Conservation (phyloP, 306 rosid species). For the Inga leiocalycina region DNA sequence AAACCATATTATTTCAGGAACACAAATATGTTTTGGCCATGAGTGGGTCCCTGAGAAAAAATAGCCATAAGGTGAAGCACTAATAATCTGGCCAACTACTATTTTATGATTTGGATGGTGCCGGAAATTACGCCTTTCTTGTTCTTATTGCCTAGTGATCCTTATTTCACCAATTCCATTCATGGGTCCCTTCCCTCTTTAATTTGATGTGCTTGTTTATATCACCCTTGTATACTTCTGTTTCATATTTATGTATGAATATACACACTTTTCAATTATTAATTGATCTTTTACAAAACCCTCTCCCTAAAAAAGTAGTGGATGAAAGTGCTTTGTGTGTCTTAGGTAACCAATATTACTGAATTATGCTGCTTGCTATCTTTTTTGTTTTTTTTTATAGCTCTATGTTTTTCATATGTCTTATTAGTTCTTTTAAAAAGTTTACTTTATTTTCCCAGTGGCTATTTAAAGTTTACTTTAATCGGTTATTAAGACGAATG, state of each 20-base stretch:
- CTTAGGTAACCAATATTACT: background rate
- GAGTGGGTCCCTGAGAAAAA: constrained; percentile 28
- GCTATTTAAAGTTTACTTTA: background rate
- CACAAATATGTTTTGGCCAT: background rate
- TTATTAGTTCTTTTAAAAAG: background rate
- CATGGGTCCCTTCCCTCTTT: constrained; percentile 14
- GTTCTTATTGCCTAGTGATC: constrained; percentile 15
- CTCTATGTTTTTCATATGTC: background rate
- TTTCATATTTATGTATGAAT: background rate
- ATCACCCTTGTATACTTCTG: background rate
- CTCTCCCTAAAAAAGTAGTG: constrained; percentile 1
- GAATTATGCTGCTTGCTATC: background rate
- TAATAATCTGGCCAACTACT: constrained; percentile 40
- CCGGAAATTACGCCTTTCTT: constrained; percentile 29
- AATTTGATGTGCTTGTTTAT: background rate
- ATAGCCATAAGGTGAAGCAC: constrained; percentile 25
- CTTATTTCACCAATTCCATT: constrained; percentile 34
- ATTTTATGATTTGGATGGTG: constrained; percentile 39
- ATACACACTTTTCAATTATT: constrained; percentile 16
- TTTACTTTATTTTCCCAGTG: background rate
- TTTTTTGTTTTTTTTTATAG: background rate
- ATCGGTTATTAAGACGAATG: background rate
- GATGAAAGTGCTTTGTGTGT: background rate
- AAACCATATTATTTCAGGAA: background rate
- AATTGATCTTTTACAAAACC: constrained; percentile 9